Evolutionary conservation across 805 yeast genomes (phyloP).

Genomic region (Kregervanrija fluxuum): DNA sequence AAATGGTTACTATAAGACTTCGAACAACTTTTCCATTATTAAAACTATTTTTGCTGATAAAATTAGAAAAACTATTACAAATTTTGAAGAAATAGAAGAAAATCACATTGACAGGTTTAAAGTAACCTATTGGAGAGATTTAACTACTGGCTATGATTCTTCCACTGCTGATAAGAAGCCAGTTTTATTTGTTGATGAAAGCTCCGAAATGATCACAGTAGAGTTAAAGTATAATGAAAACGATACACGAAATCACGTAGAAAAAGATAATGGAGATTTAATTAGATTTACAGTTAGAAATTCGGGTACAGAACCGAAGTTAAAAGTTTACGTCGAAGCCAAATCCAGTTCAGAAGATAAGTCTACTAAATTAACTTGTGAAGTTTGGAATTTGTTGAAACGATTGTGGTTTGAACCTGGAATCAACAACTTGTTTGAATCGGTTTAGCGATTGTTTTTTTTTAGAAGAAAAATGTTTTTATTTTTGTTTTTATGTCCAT

Average conservation of each 20-base stretch:
- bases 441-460: constrained; percentile 13
- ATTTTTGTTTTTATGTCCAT: background rate
- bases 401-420: constrained; percentile 67
- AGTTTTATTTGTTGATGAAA: constrained; percentile 57
- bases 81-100: constrained; percentile 23
- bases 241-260: constrained; percentile 5
- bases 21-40: constrained; percentile 41
- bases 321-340: constrained; percentile 88
- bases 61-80: constrained; percentile 39
- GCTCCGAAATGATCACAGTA: constrained; percentile 84
- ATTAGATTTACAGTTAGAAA: constrained; percentile 85
- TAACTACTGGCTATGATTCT: constrained; percentile 78
- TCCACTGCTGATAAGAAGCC: constrained; percentile 53
- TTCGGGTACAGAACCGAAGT: constrained; percentile 94
- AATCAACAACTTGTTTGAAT: constrained; percentile 30
- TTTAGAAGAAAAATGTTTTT: background rate
- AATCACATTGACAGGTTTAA: background rate
- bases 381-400: constrained; percentile 59
- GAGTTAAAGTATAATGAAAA: constrained; percentile 27
- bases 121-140: constrained; percentile 70
- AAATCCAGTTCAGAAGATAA: constrained; percentile 36
- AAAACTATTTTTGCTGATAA: constrained; percentile 47
- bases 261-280: constrained; percentile 19
- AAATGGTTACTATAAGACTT: constrained; percentile 77
- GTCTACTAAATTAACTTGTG: constrained; percentile 47